These are phyloP conservation scores for Lizonia empirigonia DNA, from an alignment of 2,329 filamentous ascomycete species.

Conservation along the genomic window DNA sequence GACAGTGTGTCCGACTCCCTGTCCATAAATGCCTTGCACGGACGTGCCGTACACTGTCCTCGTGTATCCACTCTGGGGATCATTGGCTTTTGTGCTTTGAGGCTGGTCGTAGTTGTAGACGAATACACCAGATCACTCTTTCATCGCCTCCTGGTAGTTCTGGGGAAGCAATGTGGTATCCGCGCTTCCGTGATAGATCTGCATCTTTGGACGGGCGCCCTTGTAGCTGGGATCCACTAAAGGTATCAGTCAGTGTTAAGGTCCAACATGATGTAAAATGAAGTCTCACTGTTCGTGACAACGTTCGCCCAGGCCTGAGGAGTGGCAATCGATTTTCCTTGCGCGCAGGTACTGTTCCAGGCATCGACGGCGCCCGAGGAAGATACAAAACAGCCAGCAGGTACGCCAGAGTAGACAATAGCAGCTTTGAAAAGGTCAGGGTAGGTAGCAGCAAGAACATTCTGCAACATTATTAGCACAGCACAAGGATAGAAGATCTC, in stretches of 20 bases:
- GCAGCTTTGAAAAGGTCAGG: conserved; percentile 61
- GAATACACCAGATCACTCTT: conserved; percentile 43
- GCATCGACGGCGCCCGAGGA: conserved; percentile 50
- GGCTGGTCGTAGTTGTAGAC: conserved; percentile 42
- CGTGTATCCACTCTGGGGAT: conserved; percentile 42
- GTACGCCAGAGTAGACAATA: conserved; percentile 59
- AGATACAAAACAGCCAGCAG: conserved; percentile 60
- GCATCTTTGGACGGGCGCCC: conserved; percentile 60
- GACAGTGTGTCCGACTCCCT: conserved; percentile 45
- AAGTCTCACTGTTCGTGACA: conserved; percentile 49
- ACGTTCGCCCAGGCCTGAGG: conserved; percentile 57
- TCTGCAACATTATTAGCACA: conserved; percentile 28
- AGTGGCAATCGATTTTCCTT: conserved; percentile 54
- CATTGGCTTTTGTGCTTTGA: conserved; percentile 35
- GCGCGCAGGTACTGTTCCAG: conserved; percentile 61
- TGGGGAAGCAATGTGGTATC: conserved; percentile 58
- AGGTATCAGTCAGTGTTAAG: conserved; percentile 19
- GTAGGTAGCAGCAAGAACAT: conserved; percentile 59
- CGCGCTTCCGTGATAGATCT: conserved; percentile 62
- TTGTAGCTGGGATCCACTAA: conserved; percentile 56
- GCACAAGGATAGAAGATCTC: not conserved
- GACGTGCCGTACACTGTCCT: conserved; percentile 38
- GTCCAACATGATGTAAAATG: not conserved
- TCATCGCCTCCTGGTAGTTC: conserved; percentile 62
- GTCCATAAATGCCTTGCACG: conserved; percentile 45